A percentile compares a stretch with the other conserved stretches of the same genome.
These are phyloP conservation scores for Gloeostereum incarnatum DNA, from an alignment of 768 basidiomycete genomes.

Conservation along the genomic window DNA sequence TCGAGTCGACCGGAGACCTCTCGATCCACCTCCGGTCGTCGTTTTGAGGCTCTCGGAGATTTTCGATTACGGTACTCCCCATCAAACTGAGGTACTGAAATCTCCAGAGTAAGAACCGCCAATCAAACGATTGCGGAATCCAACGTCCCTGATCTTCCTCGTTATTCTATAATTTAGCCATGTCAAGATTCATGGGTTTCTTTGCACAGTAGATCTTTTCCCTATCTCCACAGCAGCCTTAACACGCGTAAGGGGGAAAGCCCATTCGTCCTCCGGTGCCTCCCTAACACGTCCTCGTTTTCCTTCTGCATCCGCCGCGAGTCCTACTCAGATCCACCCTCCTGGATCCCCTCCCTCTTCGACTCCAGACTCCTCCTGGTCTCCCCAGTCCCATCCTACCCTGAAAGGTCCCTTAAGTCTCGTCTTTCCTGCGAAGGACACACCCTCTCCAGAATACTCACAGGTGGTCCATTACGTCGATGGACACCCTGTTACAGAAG, in stretches of 20 bases:
- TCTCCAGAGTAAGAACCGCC: slow-evolving; percentile 33
- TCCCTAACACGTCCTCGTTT: too few relatives aligned
- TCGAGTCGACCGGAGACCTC: slow-evolving; percentile 50
- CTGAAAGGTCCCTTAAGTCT: too few relatives aligned
- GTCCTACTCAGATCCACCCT: slow-evolving; percentile 1
- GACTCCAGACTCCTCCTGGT: not conserved
- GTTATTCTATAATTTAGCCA: slow-evolving; percentile 30
- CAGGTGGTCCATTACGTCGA: slow-evolving; percentile 34
- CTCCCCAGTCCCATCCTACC: not conserved
- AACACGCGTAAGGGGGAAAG: too few relatives aligned
- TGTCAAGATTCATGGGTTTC: slow-evolving; percentile 51
- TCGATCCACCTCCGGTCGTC: slow-evolving; percentile 61
- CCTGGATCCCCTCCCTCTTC: slow-evolving; percentile 5
- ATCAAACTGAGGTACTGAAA: slow-evolving; percentile 33
- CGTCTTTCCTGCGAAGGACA: too few relatives aligned
- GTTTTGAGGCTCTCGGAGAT: slow-evolving; percentile 40
- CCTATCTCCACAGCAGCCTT: slow-evolving; percentile 35
- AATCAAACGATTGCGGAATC: slow-evolving; percentile 7
- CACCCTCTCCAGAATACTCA: slow-evolving; percentile 7
- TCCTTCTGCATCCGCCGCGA: slow-evolving; percentile 14
- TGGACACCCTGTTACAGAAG: slow-evolving; percentile 33
- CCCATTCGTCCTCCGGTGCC: too few relatives aligned
- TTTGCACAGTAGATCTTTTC: slow-evolving; percentile 75
- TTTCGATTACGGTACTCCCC: slow-evolving; percentile 27
- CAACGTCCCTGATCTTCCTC: slow-evolving; percentile 4